phyloP scores from a whole-genome alignment of 2,329 filamentous ascomycete genomes.

The Raffaelea albimanens region DNA sequence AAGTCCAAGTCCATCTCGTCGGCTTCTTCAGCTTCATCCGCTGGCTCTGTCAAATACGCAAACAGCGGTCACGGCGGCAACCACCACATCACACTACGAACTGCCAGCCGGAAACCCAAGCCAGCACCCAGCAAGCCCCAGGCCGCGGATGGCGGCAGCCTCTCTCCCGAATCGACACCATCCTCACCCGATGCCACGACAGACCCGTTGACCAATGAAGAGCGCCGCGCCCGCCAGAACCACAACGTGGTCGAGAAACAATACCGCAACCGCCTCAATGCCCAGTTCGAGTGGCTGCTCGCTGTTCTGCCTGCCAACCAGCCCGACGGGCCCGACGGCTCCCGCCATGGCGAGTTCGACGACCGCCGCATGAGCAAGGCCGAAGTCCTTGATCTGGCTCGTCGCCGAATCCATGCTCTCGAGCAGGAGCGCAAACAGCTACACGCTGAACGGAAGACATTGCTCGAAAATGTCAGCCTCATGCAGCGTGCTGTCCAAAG shows the following conservation, averaged over 20 bases:
- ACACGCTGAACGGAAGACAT: slow-evolving; percentile 7
- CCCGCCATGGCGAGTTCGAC: slow-evolving; percentile 12
- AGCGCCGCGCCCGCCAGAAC: slow-evolving; percentile 15
- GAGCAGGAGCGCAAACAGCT: slow-evolving; percentile 27
- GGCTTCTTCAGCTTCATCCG: slow-evolving; percentile 4
- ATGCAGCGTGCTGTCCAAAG: slow-evolving; percentile 9
- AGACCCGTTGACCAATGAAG: slow-evolving; percentile 10
- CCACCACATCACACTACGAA: slow-evolving; percentile 12
- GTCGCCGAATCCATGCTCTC: slow-evolving; percentile 29
- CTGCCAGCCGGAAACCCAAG: slow-evolving; percentile 12
- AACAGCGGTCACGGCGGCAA: slow-evolving; percentile 12
- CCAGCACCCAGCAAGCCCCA: neutral
- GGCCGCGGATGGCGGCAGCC: too few species aligned
- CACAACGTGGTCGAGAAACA: slow-evolving; percentile 40
- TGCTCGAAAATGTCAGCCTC: slow-evolving; percentile 8
- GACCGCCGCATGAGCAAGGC: slow-evolving; percentile 31
- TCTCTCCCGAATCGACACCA: slow-evolving; percentile 2
- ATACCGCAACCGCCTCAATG: slow-evolving; percentile 36
- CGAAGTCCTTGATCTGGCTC: slow-evolving; percentile 34
- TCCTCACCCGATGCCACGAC: slow-evolving; percentile 5
- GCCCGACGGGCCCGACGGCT: slow-evolving; percentile 3
- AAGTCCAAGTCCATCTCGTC: slow-evolving; percentile 6
- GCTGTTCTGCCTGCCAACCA: slow-evolving; percentile 24
- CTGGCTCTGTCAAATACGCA: neutral
- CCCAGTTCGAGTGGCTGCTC: slow-evolving; percentile 33